Conservation (phyloP, 768 basidiomycete species). For the Lyophyllum semitale region DNA sequence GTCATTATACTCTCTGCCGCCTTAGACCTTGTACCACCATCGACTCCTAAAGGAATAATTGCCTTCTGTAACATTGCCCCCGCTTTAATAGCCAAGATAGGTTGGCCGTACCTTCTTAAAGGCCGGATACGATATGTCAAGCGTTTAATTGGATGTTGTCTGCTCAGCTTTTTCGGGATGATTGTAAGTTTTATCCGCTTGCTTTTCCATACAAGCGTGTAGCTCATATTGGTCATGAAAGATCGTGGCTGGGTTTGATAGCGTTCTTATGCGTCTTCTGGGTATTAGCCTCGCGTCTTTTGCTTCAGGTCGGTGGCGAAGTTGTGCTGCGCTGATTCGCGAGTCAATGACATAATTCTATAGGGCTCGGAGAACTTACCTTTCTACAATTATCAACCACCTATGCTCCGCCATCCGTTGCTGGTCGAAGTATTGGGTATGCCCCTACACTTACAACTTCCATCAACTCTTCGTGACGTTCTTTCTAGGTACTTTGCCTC, state of each 20-base stretch:
- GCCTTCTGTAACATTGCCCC: conserved; percentile 95
- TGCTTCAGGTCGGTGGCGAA: conserved; percentile 62
- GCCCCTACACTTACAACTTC: conserved; percentile 14
- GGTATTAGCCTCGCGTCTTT: conserved; percentile 84
- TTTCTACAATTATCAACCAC: conserved; percentile 92
- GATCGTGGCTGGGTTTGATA: conserved; percentile 78
- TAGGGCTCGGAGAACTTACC: conserved; percentile 91
- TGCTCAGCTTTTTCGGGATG: conserved; percentile 82
- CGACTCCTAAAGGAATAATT: conserved; percentile 93
- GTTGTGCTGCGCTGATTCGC: not conserved
- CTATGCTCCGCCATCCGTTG: conserved; percentile 65
- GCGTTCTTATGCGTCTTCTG: conserved; percentile 66
- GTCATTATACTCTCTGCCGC: conserved; percentile 97
- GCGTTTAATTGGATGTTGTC: conserved; percentile 74
- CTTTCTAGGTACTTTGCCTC: conserved; percentile 81
- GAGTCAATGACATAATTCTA: not conserved
- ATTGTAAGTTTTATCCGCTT: conserved; percentile 54
- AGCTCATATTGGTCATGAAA: conserved; percentile 25
- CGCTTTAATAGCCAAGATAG: conserved; percentile 81
- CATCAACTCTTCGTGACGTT: not conserved
- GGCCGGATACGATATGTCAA: conserved; percentile 82
- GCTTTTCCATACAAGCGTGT: not conserved
- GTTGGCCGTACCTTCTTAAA: conserved; percentile 88
- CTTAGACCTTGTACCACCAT: conserved; percentile 87
- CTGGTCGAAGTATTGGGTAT: conserved; percentile 81